These are phyloP conservation scores for Isabelozyma pseudorhagii DNA, from an alignment of 805 yeast species.

Conservation along the genomic window DNA sequence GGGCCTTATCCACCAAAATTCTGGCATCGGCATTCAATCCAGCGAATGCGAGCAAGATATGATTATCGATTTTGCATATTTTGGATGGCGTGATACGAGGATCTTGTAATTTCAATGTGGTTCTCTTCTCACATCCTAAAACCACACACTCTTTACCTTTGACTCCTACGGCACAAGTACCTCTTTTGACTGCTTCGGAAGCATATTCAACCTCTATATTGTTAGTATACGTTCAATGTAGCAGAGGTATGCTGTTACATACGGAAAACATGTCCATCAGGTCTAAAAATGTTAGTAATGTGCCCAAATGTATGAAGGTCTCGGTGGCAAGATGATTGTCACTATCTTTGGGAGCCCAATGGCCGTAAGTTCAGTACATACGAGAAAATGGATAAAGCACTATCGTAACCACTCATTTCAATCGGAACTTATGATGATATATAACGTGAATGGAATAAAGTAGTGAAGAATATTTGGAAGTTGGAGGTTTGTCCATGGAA, in stretches of 20 bases:
- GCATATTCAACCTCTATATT: constrained; percentile 88
- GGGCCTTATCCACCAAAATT: constrained; percentile 88
- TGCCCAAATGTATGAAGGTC: constrained; percentile 10
- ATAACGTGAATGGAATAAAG: not conserved
- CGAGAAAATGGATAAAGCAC: constrained; percentile 97
- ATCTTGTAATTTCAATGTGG: constrained; percentile 92
- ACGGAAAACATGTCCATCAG: constrained; percentile 98
- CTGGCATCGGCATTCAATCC: constrained; percentile 99
- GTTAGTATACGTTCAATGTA: constrained; percentile 25
- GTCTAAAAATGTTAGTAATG: constrained; percentile 51
- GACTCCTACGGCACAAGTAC: constrained; percentile 97
- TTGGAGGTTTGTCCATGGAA: not conserved
- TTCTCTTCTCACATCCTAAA: constrained; percentile 94
- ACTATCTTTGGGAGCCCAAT: not conserved
- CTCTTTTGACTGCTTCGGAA: constrained; percentile 94
- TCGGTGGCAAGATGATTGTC: not conserved
- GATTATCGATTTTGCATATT: constrained; percentile 87
- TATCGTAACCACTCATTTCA: constrained; percentile 97
- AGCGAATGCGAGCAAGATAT: constrained; percentile 89
- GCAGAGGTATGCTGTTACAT: constrained; percentile 25
- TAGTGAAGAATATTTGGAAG: not conserved
- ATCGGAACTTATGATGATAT: not conserved
- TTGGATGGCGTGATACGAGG: constrained; percentile 95
- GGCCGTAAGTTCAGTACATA: constrained; percentile 41
- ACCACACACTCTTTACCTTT: constrained; percentile 88